A percentile compares a stretch with the other conserved stretches of the same genome.
Evolutionary conservation across 1,284 basidiomycete species (phyloP).

Genomic region (Pholiota adiposa): DNA sequence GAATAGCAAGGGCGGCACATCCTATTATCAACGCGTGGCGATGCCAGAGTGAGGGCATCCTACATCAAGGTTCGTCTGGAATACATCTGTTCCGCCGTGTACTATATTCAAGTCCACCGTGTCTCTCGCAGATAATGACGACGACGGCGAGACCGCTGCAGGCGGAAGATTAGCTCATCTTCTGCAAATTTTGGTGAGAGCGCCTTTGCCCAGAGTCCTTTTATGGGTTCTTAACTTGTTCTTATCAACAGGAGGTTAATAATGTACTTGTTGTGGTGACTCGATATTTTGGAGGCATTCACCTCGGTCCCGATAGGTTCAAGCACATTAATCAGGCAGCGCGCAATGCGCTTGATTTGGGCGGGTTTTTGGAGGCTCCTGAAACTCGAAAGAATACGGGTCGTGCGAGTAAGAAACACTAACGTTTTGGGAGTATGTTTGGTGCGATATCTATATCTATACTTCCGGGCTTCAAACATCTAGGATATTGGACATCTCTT

Average conservation of each 20-base stretch:
- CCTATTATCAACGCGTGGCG: slow-evolving; percentile 91
- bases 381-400: slow-evolving; percentile 32
- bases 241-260: slow-evolving; percentile 62
- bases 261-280: slow-evolving; percentile 87
- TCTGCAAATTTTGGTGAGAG: slow-evolving; percentile 80
- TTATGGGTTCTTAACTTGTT: background rate
- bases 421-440: slow-evolving; percentile 1
- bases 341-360: slow-evolving; percentile 81
- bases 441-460: too few species aligned
- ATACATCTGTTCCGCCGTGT: too few species aligned
- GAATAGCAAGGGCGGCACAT: slow-evolving; percentile 81
- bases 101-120: too few species aligned
- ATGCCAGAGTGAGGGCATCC: slow-evolving; percentile 65
- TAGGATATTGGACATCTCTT: too few species aligned
- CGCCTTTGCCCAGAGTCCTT: background rate
- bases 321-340: slow-evolving; percentile 93
- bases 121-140: slow-evolving; percentile 77
- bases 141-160: slow-evolving; percentile 91
- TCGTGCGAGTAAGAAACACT: slow-evolving; percentile 29
- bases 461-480: too few species aligned
- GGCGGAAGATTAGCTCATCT: slow-evolving; percentile 87
- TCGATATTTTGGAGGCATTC: slow-evolving; percentile 80
- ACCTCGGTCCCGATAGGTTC: slow-evolving; percentile 87
- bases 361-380: slow-evolving; percentile 70
- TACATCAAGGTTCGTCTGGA: slow-evolving; percentile 69